Evolutionary conservation across 2,329 filamentous ascomycete species (phyloP).

Genomic region (Aspergillus intermedius): DNA sequence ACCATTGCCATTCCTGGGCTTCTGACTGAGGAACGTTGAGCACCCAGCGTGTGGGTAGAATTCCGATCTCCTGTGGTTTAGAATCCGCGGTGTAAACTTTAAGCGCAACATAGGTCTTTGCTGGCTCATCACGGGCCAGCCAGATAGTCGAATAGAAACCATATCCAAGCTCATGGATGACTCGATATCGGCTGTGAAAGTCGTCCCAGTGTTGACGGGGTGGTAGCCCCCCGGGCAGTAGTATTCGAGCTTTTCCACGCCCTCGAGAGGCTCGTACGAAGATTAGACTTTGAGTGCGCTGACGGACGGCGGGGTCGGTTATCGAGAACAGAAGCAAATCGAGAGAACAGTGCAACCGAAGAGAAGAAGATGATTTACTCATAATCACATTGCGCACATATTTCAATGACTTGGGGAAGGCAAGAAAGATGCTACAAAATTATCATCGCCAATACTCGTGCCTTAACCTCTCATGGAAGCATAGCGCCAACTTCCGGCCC

Average conservation of each 20-base stretch:
- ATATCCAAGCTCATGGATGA: conserved; percentile 38
- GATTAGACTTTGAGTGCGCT: too few relatives aligned
- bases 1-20: conserved; percentile 6
- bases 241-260: conserved; percentile 15
- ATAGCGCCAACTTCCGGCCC: too few relatives aligned
- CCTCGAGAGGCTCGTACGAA: conserved; percentile 16
- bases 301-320: too few relatives aligned
- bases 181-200: conserved; percentile 28
- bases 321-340: too few relatives aligned
- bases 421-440: too few relatives aligned
- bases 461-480: too few relatives aligned
- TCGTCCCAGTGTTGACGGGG: conserved; percentile 22
- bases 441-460: too few relatives aligned
- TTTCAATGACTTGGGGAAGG: too few relatives aligned
- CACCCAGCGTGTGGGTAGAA: conserved; percentile 14
- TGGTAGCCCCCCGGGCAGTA: conserved; percentile 24
- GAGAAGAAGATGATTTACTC: too few relatives aligned
- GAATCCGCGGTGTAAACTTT: conserved; percentile 21
- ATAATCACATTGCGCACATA: too few relatives aligned
- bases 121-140: conserved; percentile 21
- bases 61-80: conserved; percentile 11
- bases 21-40: not conserved
- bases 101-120: conserved; percentile 18
- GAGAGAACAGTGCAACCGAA: too few relatives aligned
- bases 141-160: conserved; percentile 31